phyloP scores from a whole-genome alignment of 768 basidiomycete genomes.

The Polyporus arcularius region DNA sequence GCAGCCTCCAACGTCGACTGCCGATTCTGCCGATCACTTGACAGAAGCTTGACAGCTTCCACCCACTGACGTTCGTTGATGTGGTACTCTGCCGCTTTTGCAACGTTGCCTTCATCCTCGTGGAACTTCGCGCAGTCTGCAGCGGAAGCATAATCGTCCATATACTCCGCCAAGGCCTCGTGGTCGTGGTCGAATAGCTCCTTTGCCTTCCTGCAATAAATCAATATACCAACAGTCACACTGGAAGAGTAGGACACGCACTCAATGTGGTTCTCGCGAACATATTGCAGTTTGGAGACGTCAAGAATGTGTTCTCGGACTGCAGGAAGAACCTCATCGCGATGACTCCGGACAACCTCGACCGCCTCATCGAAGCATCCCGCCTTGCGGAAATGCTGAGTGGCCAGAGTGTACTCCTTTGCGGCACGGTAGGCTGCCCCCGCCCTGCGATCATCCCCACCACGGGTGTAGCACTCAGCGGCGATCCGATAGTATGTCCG shows the following conservation, averaged over 20 bases:
- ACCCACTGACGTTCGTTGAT: constrained; percentile 45
- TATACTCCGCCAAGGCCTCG: constrained; percentile 50
- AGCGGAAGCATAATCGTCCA: constrained; percentile 54
- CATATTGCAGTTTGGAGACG: constrained; percentile 49
- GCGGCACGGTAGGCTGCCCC: constrained; percentile 46
- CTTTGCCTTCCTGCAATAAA: constrained; percentile 36
- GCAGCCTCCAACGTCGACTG: constrained; percentile 37
- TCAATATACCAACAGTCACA: constrained; percentile 42
- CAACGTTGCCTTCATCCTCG: constrained; percentile 38
- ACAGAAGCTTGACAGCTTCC: constrained; percentile 49
- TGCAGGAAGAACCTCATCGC: constrained; percentile 30
- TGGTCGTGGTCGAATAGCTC: constrained; percentile 51
- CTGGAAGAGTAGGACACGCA: constrained; percentile 28
- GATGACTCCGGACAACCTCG: constrained; percentile 40
- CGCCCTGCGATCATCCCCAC: constrained; percentile 38
- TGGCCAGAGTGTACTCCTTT: constrained; percentile 44
- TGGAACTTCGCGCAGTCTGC: constrained; percentile 47
- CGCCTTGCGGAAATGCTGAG: constrained; percentile 49
- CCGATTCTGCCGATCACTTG: constrained; percentile 34
- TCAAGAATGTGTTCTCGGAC: constrained; percentile 40
- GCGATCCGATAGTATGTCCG: constrained; percentile 15
- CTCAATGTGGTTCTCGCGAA: constrained; percentile 35
- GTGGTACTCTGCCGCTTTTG: constrained; percentile 56
- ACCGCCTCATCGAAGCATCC: constrained; percentile 58
- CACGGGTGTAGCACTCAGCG: constrained; percentile 28